These are phyloP conservation scores for Volvox carteri DNA, from an alignment of 163 green algal species.

Conservation along the genomic window DNA sequence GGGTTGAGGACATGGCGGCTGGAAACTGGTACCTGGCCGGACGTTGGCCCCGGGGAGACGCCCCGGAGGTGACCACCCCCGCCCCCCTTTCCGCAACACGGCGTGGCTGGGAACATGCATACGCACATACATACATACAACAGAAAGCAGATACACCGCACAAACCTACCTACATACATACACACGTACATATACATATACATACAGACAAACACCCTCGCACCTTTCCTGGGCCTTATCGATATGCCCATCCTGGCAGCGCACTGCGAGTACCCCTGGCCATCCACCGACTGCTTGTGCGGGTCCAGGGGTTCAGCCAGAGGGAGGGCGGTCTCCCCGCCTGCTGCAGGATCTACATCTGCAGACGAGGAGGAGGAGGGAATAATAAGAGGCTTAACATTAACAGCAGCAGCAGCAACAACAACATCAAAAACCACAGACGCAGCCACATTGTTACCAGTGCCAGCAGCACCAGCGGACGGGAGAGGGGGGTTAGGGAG, in stretches of 20 bases:
- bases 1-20: too few species aligned
- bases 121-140: too few species aligned
- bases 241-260: constrained; percentile 45
- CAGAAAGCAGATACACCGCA: neutral
- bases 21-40: too few species aligned
- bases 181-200: neutral
- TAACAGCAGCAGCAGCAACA: too few species aligned
- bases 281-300: constrained; percentile 54
- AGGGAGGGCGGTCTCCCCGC: constrained; percentile 77
- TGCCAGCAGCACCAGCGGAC: too few species aligned
- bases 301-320: constrained; percentile 64
- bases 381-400: neutral
- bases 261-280: constrained; percentile 27
- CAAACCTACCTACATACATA: neutral
- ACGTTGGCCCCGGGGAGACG: too few species aligned
- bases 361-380: neutral
- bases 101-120: too few species aligned
- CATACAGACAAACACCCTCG: neutral
- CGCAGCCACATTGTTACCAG: too few species aligned
- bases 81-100: too few species aligned
- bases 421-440: too few species aligned
- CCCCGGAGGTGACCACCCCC: too few species aligned
- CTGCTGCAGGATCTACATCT: constrained; percentile 48
- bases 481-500: neutral
- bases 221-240: constrained; percentile 50